A percentile compares a stretch with the other conserved stretches of the same genome.
These are phyloP conservation scores for Lasiodiplodia hormozganensis DNA, from an alignment of 2,329 filamentous ascomycete genomes.

Conservation along the genomic window DNA sequence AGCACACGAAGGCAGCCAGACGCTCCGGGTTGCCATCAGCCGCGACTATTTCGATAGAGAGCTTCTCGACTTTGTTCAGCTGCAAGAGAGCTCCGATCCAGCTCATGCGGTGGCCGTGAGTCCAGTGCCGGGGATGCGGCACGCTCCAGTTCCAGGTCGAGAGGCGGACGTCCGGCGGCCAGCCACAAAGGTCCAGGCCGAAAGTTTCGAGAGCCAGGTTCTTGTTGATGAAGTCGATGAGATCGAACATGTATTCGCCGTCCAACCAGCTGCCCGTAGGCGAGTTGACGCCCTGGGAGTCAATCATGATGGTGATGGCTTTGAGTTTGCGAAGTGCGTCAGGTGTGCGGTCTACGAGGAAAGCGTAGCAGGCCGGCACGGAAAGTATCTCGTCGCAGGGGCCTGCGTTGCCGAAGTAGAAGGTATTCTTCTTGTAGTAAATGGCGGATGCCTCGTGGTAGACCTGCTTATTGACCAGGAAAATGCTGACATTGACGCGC, in stretches of 20 bases:
- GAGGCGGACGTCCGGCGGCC: neutral
- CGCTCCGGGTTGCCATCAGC: neutral
- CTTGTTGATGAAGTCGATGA: neutral
- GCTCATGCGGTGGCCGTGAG: neutral
- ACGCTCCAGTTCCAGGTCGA: neutral
- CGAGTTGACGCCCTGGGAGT: rapidly evolving
- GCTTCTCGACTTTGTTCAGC: neutral
- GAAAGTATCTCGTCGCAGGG: neutral
- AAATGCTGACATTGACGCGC: neutral
- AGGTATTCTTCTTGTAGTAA: neutral
- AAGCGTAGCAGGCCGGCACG: neutral
- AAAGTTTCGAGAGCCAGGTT: neutral
- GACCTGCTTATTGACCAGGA: neutral
- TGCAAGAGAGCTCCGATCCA: neutral
- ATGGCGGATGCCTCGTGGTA: neutral
- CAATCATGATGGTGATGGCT: neutral
- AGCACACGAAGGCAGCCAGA: neutral
- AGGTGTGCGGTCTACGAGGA: neutral
- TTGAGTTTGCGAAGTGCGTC: neutral
- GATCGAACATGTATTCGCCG: neutral
- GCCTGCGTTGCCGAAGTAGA: neutral
- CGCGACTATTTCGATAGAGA: neutral
- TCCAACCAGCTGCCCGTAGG: neutral
- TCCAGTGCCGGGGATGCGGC: no score
- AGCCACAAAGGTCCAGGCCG: neutral